phyloP scores from a whole-genome alignment of 23 red algal genomes.

The Agarophyton chilense region DNA sequence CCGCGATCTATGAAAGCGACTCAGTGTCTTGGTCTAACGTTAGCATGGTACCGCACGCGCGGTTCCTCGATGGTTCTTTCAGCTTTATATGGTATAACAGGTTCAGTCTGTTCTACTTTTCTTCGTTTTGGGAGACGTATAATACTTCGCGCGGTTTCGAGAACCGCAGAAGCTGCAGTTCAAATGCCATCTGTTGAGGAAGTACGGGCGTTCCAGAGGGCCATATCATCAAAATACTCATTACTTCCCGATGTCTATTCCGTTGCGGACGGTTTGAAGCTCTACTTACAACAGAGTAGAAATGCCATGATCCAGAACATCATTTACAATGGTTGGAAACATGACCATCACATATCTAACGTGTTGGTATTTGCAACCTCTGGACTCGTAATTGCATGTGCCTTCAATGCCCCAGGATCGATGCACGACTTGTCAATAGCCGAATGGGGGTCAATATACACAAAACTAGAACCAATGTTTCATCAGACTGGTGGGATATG shows the following conservation, averaged over 20 bases:
- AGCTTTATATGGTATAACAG: too few relatives aligned
- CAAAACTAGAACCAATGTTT: neutral
- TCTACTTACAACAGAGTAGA: neutral
- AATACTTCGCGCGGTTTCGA: too few relatives aligned
- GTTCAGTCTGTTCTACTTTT: too few relatives aligned
- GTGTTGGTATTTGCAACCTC: neutral
- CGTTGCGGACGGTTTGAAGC: neutral
- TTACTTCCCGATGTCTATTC: neutral
- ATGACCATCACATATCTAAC: slow-evolving; percentile 16
- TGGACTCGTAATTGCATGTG: slow-evolving; percentile 2
- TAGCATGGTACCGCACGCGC: too few relatives aligned
- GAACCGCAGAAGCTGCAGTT: too few relatives aligned
- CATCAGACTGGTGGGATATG: neutral
- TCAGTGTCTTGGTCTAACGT: too few relatives aligned
- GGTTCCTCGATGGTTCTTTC: too few relatives aligned
- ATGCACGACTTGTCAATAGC: slow-evolving; percentile 42
- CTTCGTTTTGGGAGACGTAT: neutral
- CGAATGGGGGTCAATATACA: neutral
- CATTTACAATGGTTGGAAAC: slow-evolving; percentile 7
- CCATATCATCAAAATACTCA: neutral
- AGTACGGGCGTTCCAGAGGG: too few relatives aligned
- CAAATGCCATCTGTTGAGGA: too few relatives aligned
- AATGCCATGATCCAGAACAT: neutral
- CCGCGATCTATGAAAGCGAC: too few relatives aligned
- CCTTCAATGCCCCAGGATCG: slow-evolving; percentile 3